These are phyloP conservation scores for Tephrocybe sp. DNA, from an alignment of 768 basidiomycete genomes.

Conservation along the genomic window DNA sequence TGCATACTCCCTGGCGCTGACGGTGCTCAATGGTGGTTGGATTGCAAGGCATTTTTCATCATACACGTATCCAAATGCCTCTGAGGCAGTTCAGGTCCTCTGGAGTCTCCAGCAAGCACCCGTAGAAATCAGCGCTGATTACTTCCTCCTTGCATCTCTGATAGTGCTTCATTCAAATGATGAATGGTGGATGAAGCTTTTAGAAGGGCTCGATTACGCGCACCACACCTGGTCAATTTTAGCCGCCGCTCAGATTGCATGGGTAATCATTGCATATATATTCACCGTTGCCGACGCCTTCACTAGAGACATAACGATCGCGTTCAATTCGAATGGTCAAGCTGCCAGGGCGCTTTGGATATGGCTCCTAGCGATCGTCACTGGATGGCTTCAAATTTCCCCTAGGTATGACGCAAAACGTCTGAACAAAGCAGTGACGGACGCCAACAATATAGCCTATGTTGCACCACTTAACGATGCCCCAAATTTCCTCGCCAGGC, in stretches of 20 bases:
- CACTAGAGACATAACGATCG: conserved; percentile 16
- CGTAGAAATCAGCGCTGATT: conserved; percentile 25
- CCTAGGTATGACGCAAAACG: conserved; percentile 37
- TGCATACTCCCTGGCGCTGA: conserved; percentile 40
- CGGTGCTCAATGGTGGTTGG: conserved; percentile 43
- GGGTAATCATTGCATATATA: conserved; percentile 42
- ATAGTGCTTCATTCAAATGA: conserved; percentile 40
- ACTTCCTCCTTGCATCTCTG: conserved; percentile 34
- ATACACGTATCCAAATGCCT: conserved; percentile 27
- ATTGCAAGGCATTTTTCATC: conserved; percentile 28
- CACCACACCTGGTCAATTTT: conserved; percentile 35
- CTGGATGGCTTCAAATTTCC: conserved; percentile 41
- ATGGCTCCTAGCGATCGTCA: conserved; percentile 41
- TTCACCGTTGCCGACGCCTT: conserved; percentile 37
- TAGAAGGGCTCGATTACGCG: conserved; percentile 29
- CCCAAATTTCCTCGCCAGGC: conserved; percentile 1
- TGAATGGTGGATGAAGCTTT: conserved; percentile 36
- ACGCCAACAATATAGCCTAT: conserved; percentile 28
- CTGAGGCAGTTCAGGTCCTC: conserved; percentile 30
- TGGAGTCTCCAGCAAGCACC: conserved; percentile 41
- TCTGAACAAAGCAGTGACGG: conserved; percentile 24
- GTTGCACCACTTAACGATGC: conserved; percentile 18
- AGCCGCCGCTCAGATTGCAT: conserved; percentile 36
- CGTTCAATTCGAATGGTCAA: conserved; percentile 32
- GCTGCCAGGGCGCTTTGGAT: conserved; percentile 41